A percentile compares a stretch with the other conserved stretches of the same genome.
These are phyloP conservation scores for Hyaloperonospora arabidopsidis DNA, from an alignment of 352 stramenopile species.

Conservation along the genomic window DNA sequence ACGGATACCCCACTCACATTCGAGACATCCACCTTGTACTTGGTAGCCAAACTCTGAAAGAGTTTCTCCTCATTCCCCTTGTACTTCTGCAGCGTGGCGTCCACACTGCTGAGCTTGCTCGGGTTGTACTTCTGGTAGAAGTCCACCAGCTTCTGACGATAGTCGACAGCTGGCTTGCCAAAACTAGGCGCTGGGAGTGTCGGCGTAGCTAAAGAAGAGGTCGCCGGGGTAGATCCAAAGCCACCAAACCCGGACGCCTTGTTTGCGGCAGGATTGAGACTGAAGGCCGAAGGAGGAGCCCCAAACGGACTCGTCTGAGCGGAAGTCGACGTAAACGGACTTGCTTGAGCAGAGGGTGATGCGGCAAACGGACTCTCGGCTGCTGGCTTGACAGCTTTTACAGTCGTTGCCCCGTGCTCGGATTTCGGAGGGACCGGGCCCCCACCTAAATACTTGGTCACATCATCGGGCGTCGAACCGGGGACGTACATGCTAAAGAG, in stretches of 20 bases:
- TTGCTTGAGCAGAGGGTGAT: too few species aligned
- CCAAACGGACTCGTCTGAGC: conserved; percentile 21
- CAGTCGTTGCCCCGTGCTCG: conserved; percentile 3
- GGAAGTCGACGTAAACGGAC: conserved; percentile 3
- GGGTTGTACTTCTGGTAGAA: conserved; percentile 92
- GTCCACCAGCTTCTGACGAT: conserved; percentile 62
- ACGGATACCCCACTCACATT: conserved; percentile 5
- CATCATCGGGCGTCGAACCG: conserved; percentile 42
- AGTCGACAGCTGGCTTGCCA: conserved; percentile 36
- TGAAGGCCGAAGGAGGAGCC: conserved; percentile 21
- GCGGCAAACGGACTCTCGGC: conserved; percentile 17
- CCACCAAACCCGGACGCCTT: conserved; percentile 23
- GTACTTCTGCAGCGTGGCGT: conserved; percentile 86
- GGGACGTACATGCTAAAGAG: conserved; percentile 60
- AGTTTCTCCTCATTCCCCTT: conserved; percentile 76
- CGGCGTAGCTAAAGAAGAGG: conserved; percentile 11
- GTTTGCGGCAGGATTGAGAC: conserved; percentile 18
- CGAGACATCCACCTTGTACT: conserved; percentile 56
- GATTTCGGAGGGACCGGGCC: conserved; percentile 43
- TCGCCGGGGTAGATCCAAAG: conserved; percentile 16
- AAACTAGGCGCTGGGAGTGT: conserved; percentile 28
- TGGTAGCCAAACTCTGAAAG: conserved; percentile 57
- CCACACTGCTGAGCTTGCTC: conserved; percentile 78
- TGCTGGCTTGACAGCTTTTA: conserved; percentile 16
- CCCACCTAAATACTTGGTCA: conserved; percentile 55